phyloP scores from a whole-genome alignment of 2,329 filamentous ascomycete species.

The Cladosporium velox region DNA sequence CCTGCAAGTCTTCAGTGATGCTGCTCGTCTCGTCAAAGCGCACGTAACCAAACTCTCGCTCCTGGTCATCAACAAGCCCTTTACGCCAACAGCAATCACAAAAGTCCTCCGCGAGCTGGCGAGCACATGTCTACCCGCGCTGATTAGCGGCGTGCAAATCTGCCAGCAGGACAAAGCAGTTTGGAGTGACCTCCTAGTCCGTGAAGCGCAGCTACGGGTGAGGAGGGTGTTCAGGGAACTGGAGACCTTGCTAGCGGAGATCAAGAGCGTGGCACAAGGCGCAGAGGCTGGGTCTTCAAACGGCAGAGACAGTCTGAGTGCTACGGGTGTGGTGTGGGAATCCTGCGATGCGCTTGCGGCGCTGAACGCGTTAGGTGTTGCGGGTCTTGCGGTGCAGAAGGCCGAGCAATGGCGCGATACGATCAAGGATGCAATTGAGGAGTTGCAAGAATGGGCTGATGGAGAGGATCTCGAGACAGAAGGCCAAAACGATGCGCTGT shows the following conservation, averaged over 20 bases:
- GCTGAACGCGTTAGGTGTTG: conserved; percentile 67
- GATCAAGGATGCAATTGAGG: conserved; percentile 78
- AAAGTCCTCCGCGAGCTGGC: conserved; percentile 73
- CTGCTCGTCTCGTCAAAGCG: conserved; percentile 72
- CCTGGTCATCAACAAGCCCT: conserved; percentile 81
- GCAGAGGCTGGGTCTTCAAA: conserved; percentile 49
- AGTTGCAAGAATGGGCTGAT: conserved; percentile 82
- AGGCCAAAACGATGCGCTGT: conserved; percentile 38
- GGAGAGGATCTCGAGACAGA: conserved; percentile 56
- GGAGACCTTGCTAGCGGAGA: conserved; percentile 58
- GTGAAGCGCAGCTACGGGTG: conserved; percentile 63
- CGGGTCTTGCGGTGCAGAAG: conserved; percentile 68
- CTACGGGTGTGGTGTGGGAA: conserved; percentile 80
- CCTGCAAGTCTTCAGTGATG: conserved; percentile 70
- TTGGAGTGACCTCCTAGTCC: conserved; percentile 65
- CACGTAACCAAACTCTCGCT: conserved; percentile 87
- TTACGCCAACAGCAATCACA: conserved; percentile 74
- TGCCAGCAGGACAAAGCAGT: conserved; percentile 55
- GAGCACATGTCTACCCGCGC: conserved; percentile 69
- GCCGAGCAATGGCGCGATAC: conserved; percentile 73
- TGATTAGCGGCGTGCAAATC: conserved; percentile 70
- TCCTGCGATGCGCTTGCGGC: conserved; percentile 72
- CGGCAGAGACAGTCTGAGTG: conserved; percentile 54
- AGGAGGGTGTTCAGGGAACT: conserved; percentile 65
- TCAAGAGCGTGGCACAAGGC: conserved; percentile 58